These are phyloP conservation scores for Capniomyces stellatus DNA, from an alignment of 371 early-diverging fungal species.

Conservation along the genomic window DNA sequence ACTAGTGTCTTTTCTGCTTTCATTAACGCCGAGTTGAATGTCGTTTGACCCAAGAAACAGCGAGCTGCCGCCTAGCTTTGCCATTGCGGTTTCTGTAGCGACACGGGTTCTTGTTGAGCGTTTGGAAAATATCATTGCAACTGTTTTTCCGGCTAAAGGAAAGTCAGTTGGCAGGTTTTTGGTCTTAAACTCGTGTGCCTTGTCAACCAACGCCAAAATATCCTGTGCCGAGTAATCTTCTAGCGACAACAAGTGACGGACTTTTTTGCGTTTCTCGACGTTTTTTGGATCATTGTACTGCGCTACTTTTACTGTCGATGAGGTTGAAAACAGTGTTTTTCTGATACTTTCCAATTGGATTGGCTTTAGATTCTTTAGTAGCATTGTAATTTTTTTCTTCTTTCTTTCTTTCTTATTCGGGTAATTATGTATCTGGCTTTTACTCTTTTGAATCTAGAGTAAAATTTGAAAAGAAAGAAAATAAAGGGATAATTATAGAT, in stretches of 20 bases:
- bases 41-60: slow-evolving; percentile 85
- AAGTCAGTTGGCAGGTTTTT: neutral
- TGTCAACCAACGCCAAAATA: slow-evolving; percentile 15
- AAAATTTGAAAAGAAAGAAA: too few relatives aligned
- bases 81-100: slow-evolving; percentile 79
- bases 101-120: slow-evolving; percentile 90
- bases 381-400: too few relatives aligned
- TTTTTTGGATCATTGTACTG: neutral
- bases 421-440: too few relatives aligned
- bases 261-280: neutral
- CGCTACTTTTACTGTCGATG: too few relatives aligned
- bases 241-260: slow-evolving; percentile 13
- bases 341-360: too few relatives aligned
- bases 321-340: too few relatives aligned
- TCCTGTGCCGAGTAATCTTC: slow-evolving; percentile 21
- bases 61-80: slow-evolving; percentile 78
- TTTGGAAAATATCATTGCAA: slow-evolving; percentile 84
- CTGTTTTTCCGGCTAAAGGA: slow-evolving; percentile 36
- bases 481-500: too few relatives aligned
- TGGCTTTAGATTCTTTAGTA: too few relatives aligned
- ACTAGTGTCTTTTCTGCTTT: slow-evolving; percentile 71
- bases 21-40: slow-evolving; percentile 87
- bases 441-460: too few relatives aligned
- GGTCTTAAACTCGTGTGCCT: slow-evolving; percentile 13
- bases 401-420: too few relatives aligned